Evolutionary conservation across 2,329 filamentous ascomycete species (phyloP).

Genomic region (Knufia fluminis): DNA sequence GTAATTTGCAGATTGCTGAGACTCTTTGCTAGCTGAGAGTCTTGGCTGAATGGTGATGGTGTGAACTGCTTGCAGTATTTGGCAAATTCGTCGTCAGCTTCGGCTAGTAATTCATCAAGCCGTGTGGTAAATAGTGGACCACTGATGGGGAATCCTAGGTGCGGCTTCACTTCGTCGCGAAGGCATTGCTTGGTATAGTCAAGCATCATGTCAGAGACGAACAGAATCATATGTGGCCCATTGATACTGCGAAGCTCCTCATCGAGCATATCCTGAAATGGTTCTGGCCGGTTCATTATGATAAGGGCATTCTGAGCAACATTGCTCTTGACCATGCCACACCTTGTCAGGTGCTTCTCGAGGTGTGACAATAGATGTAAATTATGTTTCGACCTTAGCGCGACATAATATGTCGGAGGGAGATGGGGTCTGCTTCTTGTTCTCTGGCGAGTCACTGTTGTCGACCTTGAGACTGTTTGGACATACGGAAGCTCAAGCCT

Average conservation of each 20-base stretch:
- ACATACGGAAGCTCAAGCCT: slow-evolving; percentile 24
- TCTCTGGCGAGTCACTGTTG: background rate
- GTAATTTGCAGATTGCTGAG: background rate
- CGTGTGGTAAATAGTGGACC: background rate
- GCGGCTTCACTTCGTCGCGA: background rate
- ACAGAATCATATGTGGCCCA: background rate
- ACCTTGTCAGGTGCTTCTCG: background rate
- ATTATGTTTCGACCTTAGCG: too few species aligned
- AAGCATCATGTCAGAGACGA: background rate
- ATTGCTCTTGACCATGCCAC: background rate
- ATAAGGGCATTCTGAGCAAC: slow-evolving; percentile 4
- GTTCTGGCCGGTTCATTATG: background rate
- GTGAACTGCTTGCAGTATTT: background rate
- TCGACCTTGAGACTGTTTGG: too few species aligned
- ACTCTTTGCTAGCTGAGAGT: background rate
- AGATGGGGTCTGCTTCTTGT: too few species aligned
- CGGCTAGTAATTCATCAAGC: background rate
- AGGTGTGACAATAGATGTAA: slow-evolving; percentile 3
- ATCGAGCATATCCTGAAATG: background rate
- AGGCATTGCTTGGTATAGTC: background rate
- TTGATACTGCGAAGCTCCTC: background rate
- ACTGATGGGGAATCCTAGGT: background rate
- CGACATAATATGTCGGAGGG: too few species aligned
- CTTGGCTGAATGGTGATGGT: background rate
- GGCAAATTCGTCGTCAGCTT: background rate